phyloP scores from a whole-genome alignment of 2,329 filamentous ascomycete species.

The Cytospora leucostoma region DNA sequence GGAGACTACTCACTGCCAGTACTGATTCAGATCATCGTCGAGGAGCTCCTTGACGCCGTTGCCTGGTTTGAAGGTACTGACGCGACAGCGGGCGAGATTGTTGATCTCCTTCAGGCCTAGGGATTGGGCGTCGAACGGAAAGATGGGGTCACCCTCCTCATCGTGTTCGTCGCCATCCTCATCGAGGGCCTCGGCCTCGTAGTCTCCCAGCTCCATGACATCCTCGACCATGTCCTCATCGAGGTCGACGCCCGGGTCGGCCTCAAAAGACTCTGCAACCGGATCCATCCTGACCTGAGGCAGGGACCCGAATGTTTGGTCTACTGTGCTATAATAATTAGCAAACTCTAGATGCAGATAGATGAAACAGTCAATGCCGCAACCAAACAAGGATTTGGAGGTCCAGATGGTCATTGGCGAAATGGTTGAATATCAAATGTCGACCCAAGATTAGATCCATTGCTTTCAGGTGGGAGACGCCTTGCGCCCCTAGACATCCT shows the following conservation, averaged over 20 bases:
- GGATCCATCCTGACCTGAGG: background rate
- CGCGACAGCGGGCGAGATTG: slow-evolving; percentile 79
- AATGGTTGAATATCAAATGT: background rate
- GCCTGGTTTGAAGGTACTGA: slow-evolving; percentile 78
- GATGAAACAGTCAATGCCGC: background rate
- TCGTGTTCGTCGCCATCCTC: slow-evolving; percentile 21
- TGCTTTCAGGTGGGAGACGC: background rate
- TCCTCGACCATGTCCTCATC: slow-evolving; percentile 21
- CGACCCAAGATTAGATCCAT: background rate
- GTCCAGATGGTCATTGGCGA: background rate
- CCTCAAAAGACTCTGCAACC: slow-evolving; percentile 5
- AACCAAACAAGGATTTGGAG: background rate
- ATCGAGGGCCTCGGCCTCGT: slow-evolving; percentile 16
- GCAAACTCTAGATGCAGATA: background rate
- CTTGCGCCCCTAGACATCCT: background rate
- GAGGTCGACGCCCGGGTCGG: slow-evolving; percentile 8
- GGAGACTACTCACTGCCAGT: slow-evolving; percentile 72
- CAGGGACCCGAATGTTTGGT: background rate
- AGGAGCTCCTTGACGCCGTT: slow-evolving; percentile 77
- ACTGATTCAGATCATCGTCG: slow-evolving; percentile 69
- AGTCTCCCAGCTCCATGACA: slow-evolving; percentile 10
- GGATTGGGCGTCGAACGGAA: slow-evolving; percentile 53
- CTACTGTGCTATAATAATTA: background rate
- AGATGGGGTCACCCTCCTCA: slow-evolving; percentile 9
- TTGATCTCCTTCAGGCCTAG: slow-evolving; percentile 77